phyloP scores from a whole-genome alignment of 257 asterid genomes.

The Plantago ovata region DNA sequence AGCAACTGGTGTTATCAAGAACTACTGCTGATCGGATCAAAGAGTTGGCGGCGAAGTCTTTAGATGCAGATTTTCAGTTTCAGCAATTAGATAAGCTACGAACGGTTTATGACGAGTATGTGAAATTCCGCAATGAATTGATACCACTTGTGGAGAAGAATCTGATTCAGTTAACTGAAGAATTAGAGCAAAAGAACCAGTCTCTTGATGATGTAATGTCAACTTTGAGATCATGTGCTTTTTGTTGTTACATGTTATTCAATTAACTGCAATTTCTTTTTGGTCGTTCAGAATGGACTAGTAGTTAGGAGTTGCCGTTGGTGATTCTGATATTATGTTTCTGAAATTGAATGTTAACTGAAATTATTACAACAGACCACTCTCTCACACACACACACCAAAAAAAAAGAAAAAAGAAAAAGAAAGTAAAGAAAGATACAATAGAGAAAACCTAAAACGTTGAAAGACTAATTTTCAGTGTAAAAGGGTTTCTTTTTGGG shows the following conservation, averaged over 20 bases:
- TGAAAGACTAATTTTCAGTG: too few species aligned
- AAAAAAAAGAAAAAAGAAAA: too few species aligned
- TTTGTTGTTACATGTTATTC: constrained; percentile 4
- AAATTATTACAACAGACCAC: too few species aligned
- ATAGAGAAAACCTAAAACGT: too few species aligned
- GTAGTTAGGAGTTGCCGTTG: too few species aligned
- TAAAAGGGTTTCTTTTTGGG: too few species aligned
- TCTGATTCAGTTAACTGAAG: constrained; percentile 63
- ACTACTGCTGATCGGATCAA: constrained; percentile 60
- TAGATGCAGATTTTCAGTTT: constrained; percentile 64
- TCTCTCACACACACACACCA: too few species aligned
- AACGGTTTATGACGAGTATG: constrained; percentile 67
- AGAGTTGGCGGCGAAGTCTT: constrained; percentile 49
- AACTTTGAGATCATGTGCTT: constrained; percentile 21
- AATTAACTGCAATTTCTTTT: background rate
- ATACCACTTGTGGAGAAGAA: constrained; percentile 76
- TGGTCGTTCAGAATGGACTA: too few species aligned
- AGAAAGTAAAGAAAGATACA: too few species aligned
- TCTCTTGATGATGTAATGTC: constrained; percentile 84
- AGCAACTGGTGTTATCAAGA: constrained; percentile 76
- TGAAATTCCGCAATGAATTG: constrained; percentile 59
- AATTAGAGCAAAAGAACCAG: constrained; percentile 70
- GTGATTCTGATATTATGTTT: too few species aligned
- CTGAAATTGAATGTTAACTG: too few species aligned
- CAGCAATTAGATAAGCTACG: constrained; percentile 93